A percentile compares a stretch with the other conserved stretches of the same genome.
phyloP scores from a whole-genome alignment of 441 rosid genomes.

The Euphorbia celastroides region DNA sequence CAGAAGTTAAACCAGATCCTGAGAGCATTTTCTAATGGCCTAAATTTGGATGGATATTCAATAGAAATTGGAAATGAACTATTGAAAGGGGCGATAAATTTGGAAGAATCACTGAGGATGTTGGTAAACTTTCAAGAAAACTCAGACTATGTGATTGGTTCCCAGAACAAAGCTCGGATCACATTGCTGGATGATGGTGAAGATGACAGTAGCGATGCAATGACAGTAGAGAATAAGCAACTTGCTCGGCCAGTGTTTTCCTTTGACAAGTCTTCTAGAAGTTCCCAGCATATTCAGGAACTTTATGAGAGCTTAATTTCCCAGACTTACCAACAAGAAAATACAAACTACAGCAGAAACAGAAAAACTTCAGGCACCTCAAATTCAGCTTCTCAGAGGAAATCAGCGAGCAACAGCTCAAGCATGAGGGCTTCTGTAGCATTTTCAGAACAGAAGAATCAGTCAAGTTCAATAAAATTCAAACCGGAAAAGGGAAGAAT shows the following conservation, averaged over 20 bases:
- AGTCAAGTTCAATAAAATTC: conserved; percentile 26
- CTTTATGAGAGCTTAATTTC: conserved; percentile 42
- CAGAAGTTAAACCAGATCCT: conserved; percentile 75
- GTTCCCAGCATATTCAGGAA: conserved; percentile 32
- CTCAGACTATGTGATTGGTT: conserved; percentile 45
- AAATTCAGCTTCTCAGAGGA: conserved; percentile 36
- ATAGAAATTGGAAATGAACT: conserved; percentile 72
- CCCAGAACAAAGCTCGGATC: conserved; percentile 47
- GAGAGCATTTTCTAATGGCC: conserved; percentile 57
- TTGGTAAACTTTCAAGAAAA: conserved; percentile 69
- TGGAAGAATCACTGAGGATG: conserved; percentile 77
- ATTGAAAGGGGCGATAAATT: conserved; percentile 74
- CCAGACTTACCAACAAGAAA: conserved; percentile 33
- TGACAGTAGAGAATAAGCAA: conserved; percentile 31
- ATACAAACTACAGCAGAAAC: conserved; percentile 24
- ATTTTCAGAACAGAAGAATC: conserved; percentile 34
- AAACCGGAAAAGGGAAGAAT: conserved; percentile 64
- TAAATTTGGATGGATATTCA: conserved; percentile 59
- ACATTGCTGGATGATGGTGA: conserved; percentile 64
- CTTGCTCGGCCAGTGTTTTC: conserved; percentile 46
- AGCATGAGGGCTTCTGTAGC: conserved; percentile 16
- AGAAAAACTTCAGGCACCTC: conserved; percentile 23
- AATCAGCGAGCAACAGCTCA: conserved; percentile 29
- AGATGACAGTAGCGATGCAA: conserved; percentile 31
- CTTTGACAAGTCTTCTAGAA: conserved; percentile 39